Evolutionary conservation across 305 asterid species (phyloP).

Genomic region (Fraxinus xanthoxyloides): DNA sequence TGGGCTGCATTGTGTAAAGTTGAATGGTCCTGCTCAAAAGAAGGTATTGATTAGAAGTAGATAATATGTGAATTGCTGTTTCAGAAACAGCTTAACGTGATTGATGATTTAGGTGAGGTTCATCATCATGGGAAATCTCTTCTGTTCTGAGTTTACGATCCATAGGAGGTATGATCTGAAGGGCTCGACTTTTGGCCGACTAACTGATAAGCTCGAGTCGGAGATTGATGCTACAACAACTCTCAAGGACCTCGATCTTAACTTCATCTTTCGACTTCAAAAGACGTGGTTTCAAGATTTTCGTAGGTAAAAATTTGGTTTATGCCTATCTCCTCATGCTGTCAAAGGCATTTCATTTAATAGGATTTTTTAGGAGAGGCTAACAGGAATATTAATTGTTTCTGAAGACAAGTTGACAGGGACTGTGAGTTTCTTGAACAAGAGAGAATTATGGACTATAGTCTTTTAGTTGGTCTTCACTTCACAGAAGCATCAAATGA

Average conservation of each 20-base stretch:
- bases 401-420: constrained; percentile 80
- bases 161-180: constrained; percentile 81
- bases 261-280: constrained; percentile 74
- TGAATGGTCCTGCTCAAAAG: constrained; percentile 73
- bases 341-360: background rate
- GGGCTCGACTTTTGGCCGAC: constrained; percentile 94
- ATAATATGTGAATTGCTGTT: background rate
- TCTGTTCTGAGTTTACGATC: constrained; percentile 66
- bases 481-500: constrained; percentile 55
- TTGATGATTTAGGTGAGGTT: constrained; percentile 63
- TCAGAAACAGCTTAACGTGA: background rate
- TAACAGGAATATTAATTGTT: background rate
- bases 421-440: constrained; percentile 91
- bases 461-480: constrained; percentile 88
- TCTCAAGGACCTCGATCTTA: constrained; percentile 92
- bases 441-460: constrained; percentile 92
- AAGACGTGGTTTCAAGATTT: constrained; percentile 92
- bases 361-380: background rate
- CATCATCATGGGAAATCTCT: constrained; percentile 88
- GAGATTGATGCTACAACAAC: constrained; percentile 91
- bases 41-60: constrained; percentile 42
- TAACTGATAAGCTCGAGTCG: constrained; percentile 87
- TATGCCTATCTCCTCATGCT: background rate
- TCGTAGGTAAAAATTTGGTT: constrained; percentile 43
- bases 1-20: constrained; percentile 80